Percentiles rank a stretch among this genome's conserved stretches.
phyloP scores from a whole-genome alignment of 345 rosid species.

The Litchi chinensis region DNA sequence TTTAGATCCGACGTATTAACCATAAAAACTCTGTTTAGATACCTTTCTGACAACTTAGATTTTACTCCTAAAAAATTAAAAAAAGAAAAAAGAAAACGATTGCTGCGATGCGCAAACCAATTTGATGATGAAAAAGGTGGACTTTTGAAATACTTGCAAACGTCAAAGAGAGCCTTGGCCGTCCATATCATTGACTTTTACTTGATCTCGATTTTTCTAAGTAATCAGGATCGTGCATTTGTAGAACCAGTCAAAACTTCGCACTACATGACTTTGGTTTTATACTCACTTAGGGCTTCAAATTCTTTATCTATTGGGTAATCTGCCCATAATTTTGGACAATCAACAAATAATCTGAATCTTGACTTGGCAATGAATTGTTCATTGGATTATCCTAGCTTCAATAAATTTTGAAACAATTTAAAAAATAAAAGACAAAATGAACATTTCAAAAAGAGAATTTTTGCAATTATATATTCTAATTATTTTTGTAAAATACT shows the following conservation, averaged over 20 bases:
- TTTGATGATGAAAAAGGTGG: not conserved
- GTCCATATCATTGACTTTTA: constrained; percentile 33
- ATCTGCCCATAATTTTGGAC: not conserved
- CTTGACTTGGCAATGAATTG: not conserved
- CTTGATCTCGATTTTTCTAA: not conserved
- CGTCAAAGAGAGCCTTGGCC: constrained; percentile 8
- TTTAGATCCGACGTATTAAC: too few relatives aligned
- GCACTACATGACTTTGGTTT: not conserved
- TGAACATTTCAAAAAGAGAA: too few relatives aligned
- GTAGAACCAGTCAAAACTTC: constrained; percentile 23
- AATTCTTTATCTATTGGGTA: not conserved
- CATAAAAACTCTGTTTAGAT: too few relatives aligned
- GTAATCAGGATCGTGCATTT: constrained; percentile 24
- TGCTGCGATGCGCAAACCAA: not conserved
- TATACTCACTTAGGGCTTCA: not conserved
- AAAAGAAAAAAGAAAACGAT: too few relatives aligned
- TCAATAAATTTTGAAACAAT: too few relatives aligned
- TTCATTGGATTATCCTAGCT: too few relatives aligned
- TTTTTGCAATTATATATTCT: too few relatives aligned
- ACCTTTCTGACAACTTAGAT: not conserved
- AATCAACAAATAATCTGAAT: not conserved
- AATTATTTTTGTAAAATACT: too few relatives aligned
- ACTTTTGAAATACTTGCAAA: not conserved
- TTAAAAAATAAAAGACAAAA: too few relatives aligned
- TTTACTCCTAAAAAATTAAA: too few relatives aligned